A percentile compares a stretch with the other conserved stretches of the same genome.
Conservation (phyloP, 78 protist genomes). For the Bodo saltans region DNA sequence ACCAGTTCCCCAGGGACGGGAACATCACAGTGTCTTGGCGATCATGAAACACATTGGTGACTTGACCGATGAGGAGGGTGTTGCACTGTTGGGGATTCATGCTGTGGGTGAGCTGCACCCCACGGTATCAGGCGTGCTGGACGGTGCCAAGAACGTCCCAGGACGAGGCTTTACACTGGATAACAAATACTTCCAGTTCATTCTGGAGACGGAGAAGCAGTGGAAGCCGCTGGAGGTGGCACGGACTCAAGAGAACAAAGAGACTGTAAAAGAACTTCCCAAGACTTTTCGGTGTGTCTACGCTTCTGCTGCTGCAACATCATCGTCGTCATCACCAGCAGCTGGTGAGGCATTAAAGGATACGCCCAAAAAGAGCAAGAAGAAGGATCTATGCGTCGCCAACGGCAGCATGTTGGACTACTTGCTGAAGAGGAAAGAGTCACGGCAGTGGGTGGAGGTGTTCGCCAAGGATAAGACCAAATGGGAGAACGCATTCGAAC, state of each 20-base stretch:
- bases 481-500: background rate
- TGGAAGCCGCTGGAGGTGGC: background rate
- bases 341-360: background rate
- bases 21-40: background rate
- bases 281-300: too few relatives aligned
- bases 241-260: background rate
- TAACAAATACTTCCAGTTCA: background rate
- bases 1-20: background rate
- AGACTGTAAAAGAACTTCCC: background rate
- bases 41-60: background rate
- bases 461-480: background rate
- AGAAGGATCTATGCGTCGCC: background rate
- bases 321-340: too few relatives aligned
- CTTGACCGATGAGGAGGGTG: background rate
- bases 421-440: background rate
- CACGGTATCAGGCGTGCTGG: background rate
- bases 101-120: background rate
- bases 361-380: background rate
- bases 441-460: background rate
- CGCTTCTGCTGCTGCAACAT: too few relatives aligned
- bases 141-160: too few relatives aligned
- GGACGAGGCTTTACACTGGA: background rate
- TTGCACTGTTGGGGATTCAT: background rate
- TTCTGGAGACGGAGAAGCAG: background rate
- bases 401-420: too few relatives aligned